Base-by-base conservation (phyloP, 202 grass and related monocot species). In the Eragrostis tef region DNA sequence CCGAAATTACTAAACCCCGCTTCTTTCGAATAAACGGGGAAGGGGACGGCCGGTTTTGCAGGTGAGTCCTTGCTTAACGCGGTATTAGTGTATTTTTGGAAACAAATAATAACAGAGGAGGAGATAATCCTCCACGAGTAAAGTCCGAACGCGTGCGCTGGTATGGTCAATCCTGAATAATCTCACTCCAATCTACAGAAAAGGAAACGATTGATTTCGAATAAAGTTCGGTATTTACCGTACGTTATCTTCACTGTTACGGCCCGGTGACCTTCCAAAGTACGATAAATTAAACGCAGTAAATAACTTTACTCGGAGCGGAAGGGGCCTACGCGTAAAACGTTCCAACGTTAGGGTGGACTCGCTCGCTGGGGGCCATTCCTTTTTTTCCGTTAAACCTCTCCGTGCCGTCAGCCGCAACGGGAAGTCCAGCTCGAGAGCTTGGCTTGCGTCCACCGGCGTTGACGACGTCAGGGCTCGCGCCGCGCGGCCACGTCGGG, bases 381-480 rank as follows among this genome's bases (percentile, higher is more conserved):
- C 13, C 36, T 66, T 66, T 31, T 31, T 31, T 31, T 45, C 75
- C 77, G 52, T 75, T 34, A 43, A 16, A 43, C 26, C 57, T 1
- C 2, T 14, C 75, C 7, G 54, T 58, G 43, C 46, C 73, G 83
- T 75, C 21, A 61, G 51, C 50, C 78, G 53, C 83, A 90, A 84
- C 81, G 79, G 84, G 77, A 83, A 66, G 45, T 39, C 34, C 34
- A 22, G 54, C 9, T 39, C 20, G 20, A 58, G 8, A n/a, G n/a
- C n/a, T 20, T 58, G 54, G 54, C 54, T 21, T 7, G 57, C 57
- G 57, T 26, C 57, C 57, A 60, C 52, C 29, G 3, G 63, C 58
- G 67, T 81, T 84, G 84, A 90, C 89, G 85, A 68, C 87, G 93
- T 92, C 75, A 81, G 41, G 11, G 34, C 31, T 34, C 31, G 31